These are phyloP conservation scores for Acanthamoeba triangularis DNA, from an alignment of 208 protist species.

Conservation along the genomic window DNA sequence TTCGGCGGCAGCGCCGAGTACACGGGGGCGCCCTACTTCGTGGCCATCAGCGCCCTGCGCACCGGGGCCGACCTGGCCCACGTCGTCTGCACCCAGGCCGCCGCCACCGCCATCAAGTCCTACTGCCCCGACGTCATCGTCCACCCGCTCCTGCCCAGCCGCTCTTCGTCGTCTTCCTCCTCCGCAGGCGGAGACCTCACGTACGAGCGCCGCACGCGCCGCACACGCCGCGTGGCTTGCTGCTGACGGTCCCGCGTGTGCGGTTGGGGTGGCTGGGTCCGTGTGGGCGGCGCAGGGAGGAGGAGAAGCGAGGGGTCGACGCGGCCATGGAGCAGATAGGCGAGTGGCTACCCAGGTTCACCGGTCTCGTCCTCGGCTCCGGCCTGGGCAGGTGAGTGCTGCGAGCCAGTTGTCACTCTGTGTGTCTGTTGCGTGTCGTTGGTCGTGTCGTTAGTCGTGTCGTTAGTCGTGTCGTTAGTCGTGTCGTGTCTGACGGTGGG, in stretches of 20 bases:
- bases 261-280: neutral
- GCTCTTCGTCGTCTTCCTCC: neutral
- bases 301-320: neutral
- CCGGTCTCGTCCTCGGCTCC: conserved; percentile 90
- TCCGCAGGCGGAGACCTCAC: conserved; percentile 9
- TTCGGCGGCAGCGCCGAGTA: conserved; percentile 93
- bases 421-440: neutral
- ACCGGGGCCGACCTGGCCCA: conserved; percentile 90
- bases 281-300: conserved; percentile 15
- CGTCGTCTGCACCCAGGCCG: conserved; percentile 90
- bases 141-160: conserved; percentile 84
- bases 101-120: conserved; percentile 91
- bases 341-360: conserved; percentile 69
- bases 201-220: conserved; percentile 15
- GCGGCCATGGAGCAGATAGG: conserved; percentile 42
- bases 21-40: conserved; percentile 94
- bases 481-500: neutral
- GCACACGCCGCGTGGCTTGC: neutral
- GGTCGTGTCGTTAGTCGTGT: neutral
- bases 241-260: neutral
- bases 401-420: neutral
- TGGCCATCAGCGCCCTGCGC: conserved; percentile 86
- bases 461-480: neutral
- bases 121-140: conserved; percentile 94
- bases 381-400: conserved; percentile 87